Percentiles rank a stretch among this genome's conserved stretches.
Evolutionary conservation across 2,329 filamentous ascomycete species (phyloP).

Genomic region (Chaetomiaceae sp.): DNA sequence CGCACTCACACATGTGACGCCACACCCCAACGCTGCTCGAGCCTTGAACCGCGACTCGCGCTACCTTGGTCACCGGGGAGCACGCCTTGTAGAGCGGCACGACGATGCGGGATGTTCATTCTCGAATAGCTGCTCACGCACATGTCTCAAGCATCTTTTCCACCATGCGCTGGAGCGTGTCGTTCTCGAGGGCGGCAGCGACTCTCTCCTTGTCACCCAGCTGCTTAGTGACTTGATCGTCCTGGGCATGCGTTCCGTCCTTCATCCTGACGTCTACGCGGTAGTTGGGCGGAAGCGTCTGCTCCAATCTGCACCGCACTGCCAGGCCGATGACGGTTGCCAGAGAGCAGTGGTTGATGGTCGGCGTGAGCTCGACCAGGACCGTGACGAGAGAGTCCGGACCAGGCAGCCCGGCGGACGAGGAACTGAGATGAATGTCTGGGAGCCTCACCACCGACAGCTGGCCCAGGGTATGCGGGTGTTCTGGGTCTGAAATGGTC

Average conservation of each 20-base stretch:
- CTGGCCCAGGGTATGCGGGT: conserved; percentile 88
- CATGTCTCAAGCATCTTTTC: conserved; percentile 93
- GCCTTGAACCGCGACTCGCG: no score
- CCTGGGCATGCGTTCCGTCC: conserved; percentile 90
- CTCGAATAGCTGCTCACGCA: conserved; percentile 39
- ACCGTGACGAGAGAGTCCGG: conserved; percentile 63
- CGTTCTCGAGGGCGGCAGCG: conserved; percentile 90
- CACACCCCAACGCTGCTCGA: no score
- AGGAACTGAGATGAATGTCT: conserved; percentile 75
- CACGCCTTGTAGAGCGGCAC: no score
- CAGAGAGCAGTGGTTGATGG: conserved; percentile 92
- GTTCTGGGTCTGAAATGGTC: conserved; percentile 92
- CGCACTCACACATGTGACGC: background rate
- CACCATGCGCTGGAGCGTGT: conserved; percentile 79
- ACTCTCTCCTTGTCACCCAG: conserved; percentile 94
- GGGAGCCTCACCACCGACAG: conserved; percentile 93
- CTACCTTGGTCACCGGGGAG: no score
- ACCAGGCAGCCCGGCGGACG: conserved; percentile 49
- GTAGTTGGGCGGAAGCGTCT: conserved; percentile 85
- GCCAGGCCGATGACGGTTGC: conserved; percentile 95
- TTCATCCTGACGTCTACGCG: conserved; percentile 91
- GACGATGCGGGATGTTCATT: background rate
- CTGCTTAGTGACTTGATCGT: conserved; percentile 95
- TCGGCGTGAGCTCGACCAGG: conserved; percentile 86
- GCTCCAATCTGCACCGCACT: conserved; percentile 84